Evolutionary conservation across 2,329 filamentous ascomycete genomes (phyloP), one percentile per base, ranked within the genome.

Genomic region (Knufia fluminis): DNA sequence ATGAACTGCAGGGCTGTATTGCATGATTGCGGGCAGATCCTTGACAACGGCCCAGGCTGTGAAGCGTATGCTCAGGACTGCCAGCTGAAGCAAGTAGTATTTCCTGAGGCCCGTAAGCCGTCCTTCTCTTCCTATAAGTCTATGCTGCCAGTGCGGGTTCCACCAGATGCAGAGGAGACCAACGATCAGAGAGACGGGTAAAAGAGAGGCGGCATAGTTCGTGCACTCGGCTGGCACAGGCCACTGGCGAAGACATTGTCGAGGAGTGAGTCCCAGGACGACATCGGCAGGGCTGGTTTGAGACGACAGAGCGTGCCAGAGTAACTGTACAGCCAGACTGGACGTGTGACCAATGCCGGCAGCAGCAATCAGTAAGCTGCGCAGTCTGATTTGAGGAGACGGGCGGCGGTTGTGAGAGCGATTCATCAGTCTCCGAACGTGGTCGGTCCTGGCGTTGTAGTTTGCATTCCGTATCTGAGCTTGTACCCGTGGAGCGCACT

Each of bases 401-500:
- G 61, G 61, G 48, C 65, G 59, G 35, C 66, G 64, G 31, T 20
- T 32, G 26, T 39, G 31, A 31, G 62, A 62, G 57, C 78, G 79
- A 40, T 87, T 81, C 69, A 94, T 80, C 72, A 87, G 81, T 53
- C 84, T 78, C 45, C 83, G 76, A 26, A 94, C 66, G 54, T 88
- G 78, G 58, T 94, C 87, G n/a, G 86, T 84, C 66, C 87, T 86
- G 23, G 89, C 89, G 26, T 82, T 84, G 62, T 94, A 94, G 7
- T 79, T 83, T 0, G 86, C 81, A 57, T 80, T 73, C 19, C 78
- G 75, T 46, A 96, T 80, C 53, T 81, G 77, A 31, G 76, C 71
- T 54, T 83, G 78, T 19, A 91, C 90, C 53, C 73, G 79, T 4
- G 82, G 84, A 55, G 86, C 84, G 66, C 92, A 98, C 40, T 79